Percentiles rank a stretch among this genome's conserved stretches.
phyloP scores from a whole-genome alignment of 192 early-diverging fungal species.

The Coemansia aciculifera region DNA sequence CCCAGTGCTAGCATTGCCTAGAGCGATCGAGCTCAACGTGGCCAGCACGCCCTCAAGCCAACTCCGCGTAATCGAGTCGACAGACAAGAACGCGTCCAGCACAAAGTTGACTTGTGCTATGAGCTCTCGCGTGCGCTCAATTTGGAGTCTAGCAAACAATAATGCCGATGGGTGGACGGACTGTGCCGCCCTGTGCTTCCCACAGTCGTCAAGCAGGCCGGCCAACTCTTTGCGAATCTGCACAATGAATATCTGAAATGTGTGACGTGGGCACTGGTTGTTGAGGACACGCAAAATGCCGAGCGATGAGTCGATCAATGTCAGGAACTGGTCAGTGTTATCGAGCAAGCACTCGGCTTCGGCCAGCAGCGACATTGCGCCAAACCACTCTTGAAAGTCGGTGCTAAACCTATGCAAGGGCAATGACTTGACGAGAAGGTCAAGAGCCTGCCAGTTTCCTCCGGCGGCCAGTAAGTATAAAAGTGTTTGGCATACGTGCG shows the following conservation, averaged over 20 bases:
- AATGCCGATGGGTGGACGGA: constrained; percentile 11
- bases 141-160: constrained; percentile 16
- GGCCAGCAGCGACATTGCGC: constrained; percentile 19
- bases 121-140: constrained; percentile 11
- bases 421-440: constrained; percentile 21
- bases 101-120: constrained; percentile 19
- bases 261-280: constrained; percentile 9
- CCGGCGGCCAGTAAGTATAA: constrained; percentile 24
- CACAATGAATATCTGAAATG: constrained; percentile 33
- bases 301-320: constrained; percentile 16
- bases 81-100: constrained; percentile 9
- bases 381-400: constrained; percentile 22
- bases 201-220: constrained; percentile 19
- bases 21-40: background rate
- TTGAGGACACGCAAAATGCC: constrained; percentile 22
- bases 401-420: constrained; percentile 17
- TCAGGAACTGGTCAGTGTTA: constrained; percentile 11
- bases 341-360: constrained; percentile 25
- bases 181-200: background rate
- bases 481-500: constrained; percentile 25
- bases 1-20: background rate
- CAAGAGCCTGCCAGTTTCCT: constrained; percentile 24
- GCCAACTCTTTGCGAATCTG: constrained; percentile 38
- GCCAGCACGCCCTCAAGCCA: constrained; percentile 27
- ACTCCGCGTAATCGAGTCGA: constrained; percentile 16